Base-by-base conservation (phyloP, 2,329 filamentous ascomycete genomes). In the Hypoxylon sp. region DNA sequence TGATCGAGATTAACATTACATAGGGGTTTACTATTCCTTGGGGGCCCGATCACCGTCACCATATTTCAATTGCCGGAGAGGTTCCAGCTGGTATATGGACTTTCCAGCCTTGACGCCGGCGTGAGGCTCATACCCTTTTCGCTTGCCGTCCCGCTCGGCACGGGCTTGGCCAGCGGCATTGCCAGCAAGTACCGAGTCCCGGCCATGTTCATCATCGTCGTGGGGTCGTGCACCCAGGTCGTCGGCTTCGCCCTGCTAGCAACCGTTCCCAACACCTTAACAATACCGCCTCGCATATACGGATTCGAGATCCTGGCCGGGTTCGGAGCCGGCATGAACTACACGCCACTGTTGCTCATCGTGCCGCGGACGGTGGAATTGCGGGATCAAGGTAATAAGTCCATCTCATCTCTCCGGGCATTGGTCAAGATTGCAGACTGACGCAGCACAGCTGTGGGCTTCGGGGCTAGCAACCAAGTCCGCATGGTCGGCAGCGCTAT, bases 381-480 rank as follows among this genome's bases (percentile, higher is more conserved):
- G 5, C 60, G 48, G 9, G 60, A 68, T 26, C 13, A 53, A 18
- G 64, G 67, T 68, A 43, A 52, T 63, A 2, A 27, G 20, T 3
- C 26, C 35, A 3, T 20, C 47, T 15, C 15, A n/a, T n/a, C n/a
- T n/a, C n/a, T n/a, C n/a, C n/a, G n/a, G n/a, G n/a, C n/a, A n/a
- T n/a, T n/a, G n/a, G n/a, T n/a, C n/a, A n/a, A n/a, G n/a, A n/a
- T n/a, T n/a, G n/a, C n/a, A n/a, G n/a, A n/a, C n/a, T n/a, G n/a
- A n/a, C n/a, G n/a, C n/a, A n/a, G n/a, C n/a, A n/a, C n/a, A 69
- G 67, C 64, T 18, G 63, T 65, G n/a, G 65, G 42, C 0, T 52
- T 69, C 47, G 67, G 59, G 2, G 51, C 64, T 0, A 65, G 52
- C 2, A 26, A 46, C 1, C 67, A 69, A 33, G 64, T 66, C n/a